Percentiles rank a stretch among this genome's conserved stretches.
Evolutionary conservation across 1,284 basidiomycete genomes (phyloP).

Genomic region (Testicularia cyperi): DNA sequence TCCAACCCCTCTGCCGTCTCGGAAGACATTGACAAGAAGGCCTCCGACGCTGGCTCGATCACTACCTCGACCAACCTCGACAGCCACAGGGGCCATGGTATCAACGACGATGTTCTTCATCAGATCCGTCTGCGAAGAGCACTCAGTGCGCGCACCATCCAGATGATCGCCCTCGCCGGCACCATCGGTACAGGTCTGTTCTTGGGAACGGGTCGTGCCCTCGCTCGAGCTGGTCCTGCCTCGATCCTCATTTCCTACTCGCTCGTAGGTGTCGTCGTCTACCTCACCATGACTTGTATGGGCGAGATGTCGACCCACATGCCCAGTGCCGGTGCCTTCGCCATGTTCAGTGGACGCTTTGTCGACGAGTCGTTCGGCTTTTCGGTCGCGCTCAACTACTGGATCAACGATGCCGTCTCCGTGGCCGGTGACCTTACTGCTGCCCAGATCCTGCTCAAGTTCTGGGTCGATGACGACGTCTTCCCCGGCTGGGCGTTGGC

Average conservation of each 20-base stretch:
- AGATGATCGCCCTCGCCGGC: conserved; percentile 65
- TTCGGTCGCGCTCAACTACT: conserved; percentile 37
- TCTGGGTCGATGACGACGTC: conserved; percentile 22
- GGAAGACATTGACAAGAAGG: background rate
- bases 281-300: conserved; percentile 59
- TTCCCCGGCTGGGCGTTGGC: conserved; percentile 29
- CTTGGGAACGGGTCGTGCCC: conserved; percentile 63
- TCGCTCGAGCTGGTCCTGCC: conserved; percentile 63
- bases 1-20: no score
- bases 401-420: conserved; percentile 42
- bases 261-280: conserved; percentile 57
- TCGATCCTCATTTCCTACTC: conserved; percentile 59
- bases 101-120: conserved; percentile 16
- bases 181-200: conserved; percentile 64
- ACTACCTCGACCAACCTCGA: no score
- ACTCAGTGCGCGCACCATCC: conserved; percentile 46
- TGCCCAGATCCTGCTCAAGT: conserved; percentile 22
- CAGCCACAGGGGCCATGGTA: no score
- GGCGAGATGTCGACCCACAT: conserved; percentile 50
- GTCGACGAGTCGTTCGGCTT: conserved; percentile 34
- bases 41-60: background rate
- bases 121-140: conserved; percentile 40
- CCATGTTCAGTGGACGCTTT: conserved; percentile 47
- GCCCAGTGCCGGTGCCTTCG: conserved; percentile 51
- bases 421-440: conserved; percentile 66